phyloP scores from a whole-genome alignment of 2,329 filamentous ascomycete species.

The Hypoxylon sp. region DNA sequence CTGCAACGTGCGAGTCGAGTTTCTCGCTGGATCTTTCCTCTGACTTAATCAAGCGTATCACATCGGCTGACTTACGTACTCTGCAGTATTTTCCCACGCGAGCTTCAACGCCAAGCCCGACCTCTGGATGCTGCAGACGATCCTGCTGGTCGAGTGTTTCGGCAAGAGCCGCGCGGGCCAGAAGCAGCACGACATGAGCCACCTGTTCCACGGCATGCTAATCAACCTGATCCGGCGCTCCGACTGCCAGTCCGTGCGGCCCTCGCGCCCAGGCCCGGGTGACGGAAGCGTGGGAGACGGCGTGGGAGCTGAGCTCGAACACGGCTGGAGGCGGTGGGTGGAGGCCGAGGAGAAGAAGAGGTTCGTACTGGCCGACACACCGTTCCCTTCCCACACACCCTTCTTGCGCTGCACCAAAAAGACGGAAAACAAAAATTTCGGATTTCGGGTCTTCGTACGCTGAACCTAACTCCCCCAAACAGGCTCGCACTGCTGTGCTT shows the following conservation, averaged over 20 bases:
- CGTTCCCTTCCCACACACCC: background rate
- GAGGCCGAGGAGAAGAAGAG: conserved; percentile 66
- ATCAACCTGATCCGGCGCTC: conserved; percentile 51
- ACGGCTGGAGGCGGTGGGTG: conserved; percentile 61
- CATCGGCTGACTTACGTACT: background rate
- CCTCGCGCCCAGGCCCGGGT: conserved; percentile 30
- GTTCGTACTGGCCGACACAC: conserved; percentile 37
- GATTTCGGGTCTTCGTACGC: background rate
- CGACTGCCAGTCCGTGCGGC: conserved; percentile 47
- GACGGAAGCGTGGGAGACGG: conserved; percentile 45
- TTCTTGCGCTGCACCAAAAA: no score
- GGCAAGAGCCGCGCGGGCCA: conserved; percentile 69
- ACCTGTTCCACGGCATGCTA: conserved; percentile 56
- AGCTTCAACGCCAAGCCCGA: conserved; percentile 66
- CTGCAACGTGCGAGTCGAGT: no score
- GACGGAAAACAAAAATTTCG: no score
- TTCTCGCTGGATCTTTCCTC: background rate
- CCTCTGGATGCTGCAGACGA: conserved; percentile 68
- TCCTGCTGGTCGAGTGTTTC: conserved; percentile 69
- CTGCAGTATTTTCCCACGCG: conserved; percentile 59
- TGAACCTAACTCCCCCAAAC: conserved; percentile 40
- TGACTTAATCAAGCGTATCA: background rate
- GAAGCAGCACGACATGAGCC: conserved; percentile 69
- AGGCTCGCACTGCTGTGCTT: conserved; percentile 64
- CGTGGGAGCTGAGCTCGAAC: conserved; percentile 49